These are phyloP conservation scores for Globisporangium lucens DNA, from an alignment of 352 stramenopile genomes.

Conservation along the genomic window DNA sequence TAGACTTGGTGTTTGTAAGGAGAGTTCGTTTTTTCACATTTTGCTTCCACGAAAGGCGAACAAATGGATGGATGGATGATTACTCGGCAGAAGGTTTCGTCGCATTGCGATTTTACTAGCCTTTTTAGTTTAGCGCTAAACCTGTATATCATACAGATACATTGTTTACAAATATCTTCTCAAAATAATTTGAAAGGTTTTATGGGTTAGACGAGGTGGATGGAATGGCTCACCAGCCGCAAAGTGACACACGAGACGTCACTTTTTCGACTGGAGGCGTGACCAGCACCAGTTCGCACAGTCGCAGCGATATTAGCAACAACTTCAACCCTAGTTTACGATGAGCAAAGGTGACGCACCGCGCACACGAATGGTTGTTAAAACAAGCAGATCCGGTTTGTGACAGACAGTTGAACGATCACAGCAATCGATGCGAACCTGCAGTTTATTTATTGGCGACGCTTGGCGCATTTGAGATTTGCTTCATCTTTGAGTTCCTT, in stretches of 20 bases:
- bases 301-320: not conserved
- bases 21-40: not conserved
- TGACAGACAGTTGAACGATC: not conserved
- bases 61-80: constrained; percentile 2
- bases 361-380: constrained; percentile 1
- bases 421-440: not conserved
- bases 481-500: not conserved
- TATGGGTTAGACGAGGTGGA: not conserved
- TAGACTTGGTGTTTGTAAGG: constrained; percentile 5
- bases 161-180: not conserved
- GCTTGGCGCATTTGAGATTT: not conserved
- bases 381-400: not conserved
- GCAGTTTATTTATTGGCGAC: not conserved
- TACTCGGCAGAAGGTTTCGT: not conserved
- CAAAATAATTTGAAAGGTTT: no score
- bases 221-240: not conserved
- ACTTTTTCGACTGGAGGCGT: constrained; percentile 3
- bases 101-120: not conserved
- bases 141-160: not conserved
- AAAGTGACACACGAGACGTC: constrained; percentile 12
- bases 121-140: not conserved
- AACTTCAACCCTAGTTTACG: not conserved
- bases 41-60: not conserved
- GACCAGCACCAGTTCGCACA: not conserved
- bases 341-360: constrained; percentile 3